A percentile compares a stretch with the other conserved stretches of the same genome.
phyloP scores from a whole-genome alignment of 140 eudicot species.

The Cichorium intybus region DNA sequence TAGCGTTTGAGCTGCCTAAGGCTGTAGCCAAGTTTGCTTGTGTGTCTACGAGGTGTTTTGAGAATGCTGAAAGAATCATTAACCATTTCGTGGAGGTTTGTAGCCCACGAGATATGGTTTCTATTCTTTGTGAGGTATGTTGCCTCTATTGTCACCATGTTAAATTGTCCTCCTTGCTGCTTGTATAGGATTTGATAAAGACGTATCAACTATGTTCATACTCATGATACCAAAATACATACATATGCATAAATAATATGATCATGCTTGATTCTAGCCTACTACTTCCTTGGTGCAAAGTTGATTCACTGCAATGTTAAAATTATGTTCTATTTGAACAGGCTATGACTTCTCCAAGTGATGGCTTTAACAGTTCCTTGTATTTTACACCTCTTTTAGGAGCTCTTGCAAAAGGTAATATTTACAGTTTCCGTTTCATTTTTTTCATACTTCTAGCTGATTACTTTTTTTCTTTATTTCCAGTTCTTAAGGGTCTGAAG shows the following conservation, averaged over 20 bases:
- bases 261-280: background rate
- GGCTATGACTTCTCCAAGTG: slow-evolving; percentile 63
- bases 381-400: slow-evolving; percentile 64
- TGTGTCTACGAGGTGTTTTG: slow-evolving; percentile 58
- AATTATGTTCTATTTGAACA: slow-evolving; percentile 36
- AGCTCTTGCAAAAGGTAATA: slow-evolving; percentile 73
- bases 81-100: slow-evolving; percentile 48
- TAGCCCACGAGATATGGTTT: slow-evolving; percentile 84
- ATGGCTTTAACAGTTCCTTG: slow-evolving; percentile 37
- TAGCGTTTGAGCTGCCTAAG: slow-evolving; percentile 80
- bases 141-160: background rate
- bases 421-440: slow-evolving; percentile 5
- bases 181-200: background rate
- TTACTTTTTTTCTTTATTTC: slow-evolving; percentile 18
- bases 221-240: background rate
- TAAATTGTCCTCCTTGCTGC: slow-evolving; percentile 2
- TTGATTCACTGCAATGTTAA: background rate
- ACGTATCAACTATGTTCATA: background rate
- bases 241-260: background rate
- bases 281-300: slow-evolving; percentile 5
- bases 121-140: slow-evolving; percentile 78
- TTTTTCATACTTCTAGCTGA: background rate
- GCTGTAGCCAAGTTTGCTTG: slow-evolving; percentile 64
- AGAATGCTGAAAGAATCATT: slow-evolving; percentile 47
- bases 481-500: slow-evolving; percentile 63